Evolutionary conservation across 2,329 filamentous ascomycete species (phyloP).

Genomic region (Clonostachys sp.): DNA sequence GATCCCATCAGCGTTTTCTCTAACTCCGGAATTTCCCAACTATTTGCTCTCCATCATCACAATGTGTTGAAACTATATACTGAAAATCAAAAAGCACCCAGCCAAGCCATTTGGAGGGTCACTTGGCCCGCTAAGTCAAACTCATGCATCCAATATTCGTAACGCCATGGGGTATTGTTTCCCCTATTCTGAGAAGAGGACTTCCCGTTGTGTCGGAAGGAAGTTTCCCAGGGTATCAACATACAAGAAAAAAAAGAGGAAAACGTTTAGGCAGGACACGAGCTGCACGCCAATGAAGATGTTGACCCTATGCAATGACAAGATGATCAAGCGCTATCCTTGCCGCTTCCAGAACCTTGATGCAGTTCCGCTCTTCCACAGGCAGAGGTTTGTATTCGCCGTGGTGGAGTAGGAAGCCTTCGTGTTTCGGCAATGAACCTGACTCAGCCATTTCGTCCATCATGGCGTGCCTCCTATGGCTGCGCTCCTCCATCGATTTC

Average conservation of each 20-base stretch:
- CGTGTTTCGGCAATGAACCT: slow-evolving; percentile 20
- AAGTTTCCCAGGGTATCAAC: neutral
- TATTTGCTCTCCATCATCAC: too few relatives aligned
- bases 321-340: slow-evolving; percentile 47
- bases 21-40: too few relatives aligned
- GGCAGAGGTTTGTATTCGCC: slow-evolving; percentile 17
- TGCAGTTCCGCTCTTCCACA: slow-evolving; percentile 34
- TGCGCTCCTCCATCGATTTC: slow-evolving; percentile 44
- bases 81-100: too few relatives aligned
- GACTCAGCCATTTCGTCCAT: slow-evolving; percentile 38
- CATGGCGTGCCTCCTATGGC: slow-evolving; percentile 39
- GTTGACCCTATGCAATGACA: slow-evolving; percentile 38
- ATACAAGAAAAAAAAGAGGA: neutral
- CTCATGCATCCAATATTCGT: too few relatives aligned
- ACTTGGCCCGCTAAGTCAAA: too few relatives aligned
- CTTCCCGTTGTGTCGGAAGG: too few relatives aligned
- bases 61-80: too few relatives aligned
- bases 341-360: slow-evolving; percentile 49
- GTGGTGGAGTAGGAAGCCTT: slow-evolving; percentile 9
- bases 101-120: too few relatives aligned
- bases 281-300: neutral
- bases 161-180: too few relatives aligned
- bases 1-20: too few relatives aligned
- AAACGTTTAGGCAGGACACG: neutral
- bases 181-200: too few relatives aligned